Base-by-base conservation (phyloP, 805 yeast genomes). In the Henningerozyma blattae region DNA sequence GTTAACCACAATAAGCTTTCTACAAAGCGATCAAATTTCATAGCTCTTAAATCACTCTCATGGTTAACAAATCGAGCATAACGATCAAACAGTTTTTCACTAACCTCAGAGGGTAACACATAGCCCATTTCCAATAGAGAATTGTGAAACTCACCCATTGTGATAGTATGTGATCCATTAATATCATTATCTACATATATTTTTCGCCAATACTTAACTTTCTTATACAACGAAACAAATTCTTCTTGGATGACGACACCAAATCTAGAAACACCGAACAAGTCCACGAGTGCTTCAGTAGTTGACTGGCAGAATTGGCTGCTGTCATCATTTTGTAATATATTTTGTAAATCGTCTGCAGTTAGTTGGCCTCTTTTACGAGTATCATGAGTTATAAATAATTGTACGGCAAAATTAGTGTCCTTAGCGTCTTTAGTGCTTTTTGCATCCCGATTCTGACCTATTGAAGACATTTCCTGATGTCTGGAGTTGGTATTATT, bases 21-120 rank as follows among this genome's bases (percentile, higher is more conserved):
- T 18, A 84, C 85, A 56, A 84, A 84, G 53, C 74, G 68, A 52
- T 84, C 94, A 54, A 84, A 84, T 38, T 80, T 75, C 56, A 84
- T 51, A 37, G 59, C 64, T 34, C 55, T 56, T 2, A 54, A 54
- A 15, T 46, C 48, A 6, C 44, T 42, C 20, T 43, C 42, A 15
- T 48, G 47, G 27, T 52, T 50, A 16, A 48, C 41, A 25, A 50
- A 53, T 28, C 55, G 59, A 1, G 58, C 49, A 43, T 50, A 55
- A 27, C 52, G 58, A 30, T 56, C 62, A 36, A 57, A 57, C n/a
- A 56, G 35, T 22, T 52, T 54, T 31, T 56, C 61, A 31, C 54
- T 45, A 2, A 50, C 49, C 32, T 54, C 61, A 30, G 50, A 49
- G 4, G 62, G 61, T 18, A 57, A 43, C 33, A 52, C 32, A 33